phyloP scores from a whole-genome alignment of 371 early-diverging fungal genomes.

The Cokeromyces recurvatus region DNA sequence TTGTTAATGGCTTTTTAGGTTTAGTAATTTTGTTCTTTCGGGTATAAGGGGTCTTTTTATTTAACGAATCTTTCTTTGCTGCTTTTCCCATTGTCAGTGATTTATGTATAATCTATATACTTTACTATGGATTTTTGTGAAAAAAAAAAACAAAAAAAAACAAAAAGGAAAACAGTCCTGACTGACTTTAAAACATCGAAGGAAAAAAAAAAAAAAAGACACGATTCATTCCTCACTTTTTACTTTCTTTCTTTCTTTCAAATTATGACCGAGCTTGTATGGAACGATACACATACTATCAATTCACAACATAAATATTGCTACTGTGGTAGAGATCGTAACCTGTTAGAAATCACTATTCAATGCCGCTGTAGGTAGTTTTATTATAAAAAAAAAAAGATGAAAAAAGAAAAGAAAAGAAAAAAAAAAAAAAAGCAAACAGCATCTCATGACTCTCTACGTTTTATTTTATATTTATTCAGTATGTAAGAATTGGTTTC shows the following conservation, averaged over 20 bases:
- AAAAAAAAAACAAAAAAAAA: too few species aligned
- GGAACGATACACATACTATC: slow-evolving; percentile 63
- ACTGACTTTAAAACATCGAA: too few species aligned
- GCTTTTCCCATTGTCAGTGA: slow-evolving; percentile 22
- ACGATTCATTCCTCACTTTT: too few species aligned
- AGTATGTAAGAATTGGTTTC: slow-evolving; percentile 70
- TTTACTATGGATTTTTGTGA: too few species aligned
- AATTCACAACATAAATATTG: slow-evolving; percentile 61
- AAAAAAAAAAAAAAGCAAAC: too few species aligned
- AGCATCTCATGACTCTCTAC: too few species aligned
- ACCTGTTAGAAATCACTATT: slow-evolving; percentile 49
- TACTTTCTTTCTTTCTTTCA: background rate
- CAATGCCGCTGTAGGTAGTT: slow-evolving; percentile 59
- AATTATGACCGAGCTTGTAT: slow-evolving; percentile 22
- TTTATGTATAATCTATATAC: too few species aligned
- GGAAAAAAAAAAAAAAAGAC: too few species aligned
- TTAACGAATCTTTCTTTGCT: slow-evolving; percentile 8
- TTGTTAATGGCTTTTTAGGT: slow-evolving; percentile 17
- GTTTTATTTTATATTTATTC: background rate
- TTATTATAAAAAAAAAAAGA: too few species aligned
- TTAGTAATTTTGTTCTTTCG: slow-evolving; percentile 1
- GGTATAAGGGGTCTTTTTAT: slow-evolving; percentile 19
- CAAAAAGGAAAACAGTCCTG: too few species aligned
- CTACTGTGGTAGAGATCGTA: slow-evolving; percentile 64
- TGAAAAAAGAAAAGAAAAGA: too few species aligned